These are phyloP conservation scores for Globisporangium orthogonon DNA, from an alignment of 352 stramenopile genomes.

Conservation along the genomic window DNA sequence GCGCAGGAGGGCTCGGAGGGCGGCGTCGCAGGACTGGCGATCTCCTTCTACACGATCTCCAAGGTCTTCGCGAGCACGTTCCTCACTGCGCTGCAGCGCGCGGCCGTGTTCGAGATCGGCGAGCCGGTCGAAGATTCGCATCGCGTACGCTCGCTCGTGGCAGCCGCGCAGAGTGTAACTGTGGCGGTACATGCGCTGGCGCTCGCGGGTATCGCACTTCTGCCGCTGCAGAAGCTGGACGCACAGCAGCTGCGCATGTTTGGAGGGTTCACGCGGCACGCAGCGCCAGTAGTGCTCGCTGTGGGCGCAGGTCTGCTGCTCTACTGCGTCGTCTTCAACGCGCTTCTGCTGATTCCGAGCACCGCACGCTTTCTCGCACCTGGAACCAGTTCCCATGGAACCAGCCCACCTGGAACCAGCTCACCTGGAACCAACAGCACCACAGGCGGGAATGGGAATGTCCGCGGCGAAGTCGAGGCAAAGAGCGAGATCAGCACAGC, in stretches of 20 bases:
- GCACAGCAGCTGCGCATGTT: slow-evolving; percentile 33
- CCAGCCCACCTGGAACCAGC: too few relatives aligned
- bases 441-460: not conserved
- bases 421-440: not conserved
- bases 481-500: too few relatives aligned
- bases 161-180: slow-evolving; percentile 6
- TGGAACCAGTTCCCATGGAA: not conserved
- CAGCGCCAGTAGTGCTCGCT: slow-evolving; percentile 21
- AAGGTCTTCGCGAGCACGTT: slow-evolving; percentile 16
- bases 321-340: slow-evolving; percentile 46
- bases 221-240: slow-evolving; percentile 38
- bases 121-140: slow-evolving; percentile 2
- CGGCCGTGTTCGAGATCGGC: not conserved
- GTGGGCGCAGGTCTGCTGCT: slow-evolving; percentile 32
- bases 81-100: slow-evolving; percentile 6
- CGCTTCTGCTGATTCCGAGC: slow-evolving; percentile 30
- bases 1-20: slow-evolving; percentile 12
- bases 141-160: slow-evolving; percentile 5
- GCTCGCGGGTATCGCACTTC: slow-evolving; percentile 12
- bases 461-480: too few relatives aligned
- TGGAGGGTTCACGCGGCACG: slow-evolving; percentile 41
- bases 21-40: slow-evolving; percentile 10
- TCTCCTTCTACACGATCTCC: slow-evolving; percentile 13
- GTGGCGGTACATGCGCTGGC: slow-evolving; percentile 9
- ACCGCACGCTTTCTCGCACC: slow-evolving; percentile 4